A percentile compares a stretch with the other conserved stretches of the same genome.
Evolutionary conservation across 176 grass and related monocot genomes (phyloP).

Genomic region (Carex littledalei): DNA sequence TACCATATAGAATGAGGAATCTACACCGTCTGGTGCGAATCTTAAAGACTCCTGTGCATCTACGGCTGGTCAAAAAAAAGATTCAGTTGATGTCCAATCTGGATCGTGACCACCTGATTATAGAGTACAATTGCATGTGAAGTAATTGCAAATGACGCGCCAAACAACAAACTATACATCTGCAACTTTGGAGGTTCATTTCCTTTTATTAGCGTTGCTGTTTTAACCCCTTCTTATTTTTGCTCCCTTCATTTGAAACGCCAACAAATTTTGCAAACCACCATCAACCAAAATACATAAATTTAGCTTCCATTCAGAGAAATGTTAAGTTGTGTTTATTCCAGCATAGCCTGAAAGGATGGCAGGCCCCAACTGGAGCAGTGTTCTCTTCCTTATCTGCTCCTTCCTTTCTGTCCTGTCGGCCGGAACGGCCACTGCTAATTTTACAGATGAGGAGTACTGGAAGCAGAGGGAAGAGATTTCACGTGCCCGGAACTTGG

Average conservation of each 20-base stretch:
- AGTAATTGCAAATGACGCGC: not conserved
- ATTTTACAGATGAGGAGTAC: slow-evolving; percentile 44
- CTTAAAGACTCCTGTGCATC: no score
- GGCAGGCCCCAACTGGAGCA: slow-evolving; percentile 11
- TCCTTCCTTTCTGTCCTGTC: slow-evolving; percentile 19
- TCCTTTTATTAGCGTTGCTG: slow-evolving; percentile 13
- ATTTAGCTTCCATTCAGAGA: not conserved
- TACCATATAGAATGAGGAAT: no score
- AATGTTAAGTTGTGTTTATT: not conserved
- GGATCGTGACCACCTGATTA: not conserved
- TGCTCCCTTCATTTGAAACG: slow-evolving; percentile 1
- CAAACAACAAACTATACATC: not conserved
- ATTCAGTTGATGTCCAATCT: no score
- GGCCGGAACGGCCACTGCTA: not conserved
- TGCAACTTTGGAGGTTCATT: not conserved
- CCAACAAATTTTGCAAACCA: slow-evolving; percentile 16
- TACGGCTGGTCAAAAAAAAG: no score
- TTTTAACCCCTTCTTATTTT: slow-evolving; percentile 14
- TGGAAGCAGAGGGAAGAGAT: slow-evolving; percentile 37
- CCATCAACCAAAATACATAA: not conserved
- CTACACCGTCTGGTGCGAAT: no score
- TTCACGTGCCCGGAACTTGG: slow-evolving; percentile 20
- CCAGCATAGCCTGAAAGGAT: slow-evolving; percentile 17
- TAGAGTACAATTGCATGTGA: not conserved
- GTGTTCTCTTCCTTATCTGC: slow-evolving; percentile 2